Conservation (phyloP, 148 eudicot genomes). For the Pouteria glomerata region DNA sequence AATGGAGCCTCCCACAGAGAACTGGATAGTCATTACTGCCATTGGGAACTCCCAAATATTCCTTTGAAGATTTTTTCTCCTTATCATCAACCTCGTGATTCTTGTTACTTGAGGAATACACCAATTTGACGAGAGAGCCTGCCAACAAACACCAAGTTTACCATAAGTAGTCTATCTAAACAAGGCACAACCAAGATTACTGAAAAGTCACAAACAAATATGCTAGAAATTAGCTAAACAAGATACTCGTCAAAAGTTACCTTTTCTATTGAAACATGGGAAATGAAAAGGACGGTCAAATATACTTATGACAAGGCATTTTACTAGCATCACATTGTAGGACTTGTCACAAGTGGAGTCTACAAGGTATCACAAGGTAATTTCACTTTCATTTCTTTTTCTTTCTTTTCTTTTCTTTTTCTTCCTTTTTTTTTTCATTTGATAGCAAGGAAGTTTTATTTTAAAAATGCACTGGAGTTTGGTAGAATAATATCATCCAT, state of each 20-base stretch:
- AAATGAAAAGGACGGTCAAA: not conserved
- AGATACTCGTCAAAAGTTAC: not conserved
- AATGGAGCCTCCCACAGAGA: conserved; percentile 66
- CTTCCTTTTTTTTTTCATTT: too few relatives aligned
- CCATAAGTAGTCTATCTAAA: not conserved
- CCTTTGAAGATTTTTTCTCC: conserved; percentile 25
- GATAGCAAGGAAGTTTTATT: not conserved
- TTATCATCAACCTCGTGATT: conserved; percentile 20
- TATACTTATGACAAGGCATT: not conserved
- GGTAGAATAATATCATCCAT: not conserved
- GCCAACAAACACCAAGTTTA: conserved; percentile 13
- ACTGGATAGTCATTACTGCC: conserved; percentile 24
- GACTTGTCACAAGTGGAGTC: not conserved
- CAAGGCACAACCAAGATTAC: conserved; percentile 1
- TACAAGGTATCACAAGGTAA: not conserved
- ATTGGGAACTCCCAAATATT: conserved; percentile 27
- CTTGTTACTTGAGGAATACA: conserved; percentile 51
- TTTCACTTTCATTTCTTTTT: too few relatives aligned
- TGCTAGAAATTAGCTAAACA: not conserved
- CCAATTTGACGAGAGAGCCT: conserved; percentile 91
- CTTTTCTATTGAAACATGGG: not conserved
- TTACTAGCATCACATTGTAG: not conserved
- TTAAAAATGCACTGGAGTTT: not conserved
- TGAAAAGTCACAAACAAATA: not conserved
- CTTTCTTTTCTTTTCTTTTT: too few relatives aligned